Evolutionary conservation across 306 rosid species (phyloP), one percentile per base, ranked within the genome.

Genomic region (Abrus pulchellus): DNA sequence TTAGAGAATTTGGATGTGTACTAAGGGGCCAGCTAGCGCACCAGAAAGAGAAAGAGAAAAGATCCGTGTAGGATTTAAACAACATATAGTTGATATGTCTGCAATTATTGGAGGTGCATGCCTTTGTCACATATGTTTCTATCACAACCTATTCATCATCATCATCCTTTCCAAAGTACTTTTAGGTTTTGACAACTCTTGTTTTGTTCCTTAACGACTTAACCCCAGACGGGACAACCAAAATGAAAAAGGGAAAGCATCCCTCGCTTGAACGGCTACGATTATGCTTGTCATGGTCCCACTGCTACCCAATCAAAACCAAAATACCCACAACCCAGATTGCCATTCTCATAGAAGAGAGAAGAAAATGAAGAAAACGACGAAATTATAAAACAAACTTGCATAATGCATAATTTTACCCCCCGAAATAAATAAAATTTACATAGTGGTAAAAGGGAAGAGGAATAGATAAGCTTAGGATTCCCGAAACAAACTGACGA

Each of bases 41-140:
- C 7, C 33, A 54, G 8, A 49, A 13, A 38, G 61, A 7, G 14
- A 48, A 52, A 5, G 28, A 63, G 50, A 75, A 64, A 45, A 74
- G 78, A 84, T 77, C 3, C 85, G 77, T 65, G 85, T 52, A 30
- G n/a, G 80, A 62, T 62, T 70, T 14, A 12, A 38, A 77, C 83
- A 66, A 27, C 2, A 11, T 47, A 30, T 27, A 64, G 60, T 48
- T 48, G 2, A 49, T 71, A 20, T 61, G 55, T 47, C 72, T 63
- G 83, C 84, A 85, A 70, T 85, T 70, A 83, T 81, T 68, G 66
- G 79, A 63, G 61, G 66, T 63, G 78, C 83, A n/a, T 55, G 83
- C 5, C 32, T 45, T 63, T 71, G 75, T 52, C 67, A 44, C 4
- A 4, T 8, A 8, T 33, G 75, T 32, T 32, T 45, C 45, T 1